Percentiles rank a stretch among this genome's conserved stretches.
Conservation (phyloP, 352 stramenopile genomes). For the Pelagophyceae sp. region DNA sequence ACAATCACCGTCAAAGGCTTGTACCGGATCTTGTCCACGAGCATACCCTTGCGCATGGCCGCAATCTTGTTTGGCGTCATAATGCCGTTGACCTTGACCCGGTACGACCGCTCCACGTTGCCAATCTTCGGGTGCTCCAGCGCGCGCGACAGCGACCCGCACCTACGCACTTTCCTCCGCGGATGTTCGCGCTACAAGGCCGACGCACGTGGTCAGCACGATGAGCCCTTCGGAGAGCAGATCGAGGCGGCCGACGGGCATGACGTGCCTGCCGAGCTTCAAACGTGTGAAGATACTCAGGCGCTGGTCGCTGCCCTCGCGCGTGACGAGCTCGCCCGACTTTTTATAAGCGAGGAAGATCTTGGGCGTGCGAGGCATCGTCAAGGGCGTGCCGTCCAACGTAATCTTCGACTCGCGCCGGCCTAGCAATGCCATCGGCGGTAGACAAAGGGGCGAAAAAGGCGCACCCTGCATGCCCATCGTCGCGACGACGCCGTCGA, state of each 20-base stretch:
- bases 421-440: too few species aligned
- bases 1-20: neutral
- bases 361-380: neutral
- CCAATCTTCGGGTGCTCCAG: constrained; percentile 2
- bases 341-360: constrained; percentile 9
- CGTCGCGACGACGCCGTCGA: neutral
- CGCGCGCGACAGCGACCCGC: neutral
- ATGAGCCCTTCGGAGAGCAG: neutral
- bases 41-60: constrained; percentile 5
- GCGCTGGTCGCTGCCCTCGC: neutral
- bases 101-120: neutral
- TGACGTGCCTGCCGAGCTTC: neutral
- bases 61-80: neutral
- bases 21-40: neutral
- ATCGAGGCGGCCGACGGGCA: neutral
- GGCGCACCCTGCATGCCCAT: neutral
- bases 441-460: too few species aligned
- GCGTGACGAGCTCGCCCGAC: neutral
- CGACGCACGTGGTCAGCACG: neutral
- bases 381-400: neutral
- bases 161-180: too few species aligned
- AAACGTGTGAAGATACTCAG: neutral
- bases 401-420: neutral
- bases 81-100: neutral
- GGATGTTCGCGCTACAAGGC: too few species aligned